These are phyloP conservation scores for Ophiostoma populinum DNA, from an alignment of 2,329 filamentous ascomycete species.

Conservation along the genomic window DNA sequence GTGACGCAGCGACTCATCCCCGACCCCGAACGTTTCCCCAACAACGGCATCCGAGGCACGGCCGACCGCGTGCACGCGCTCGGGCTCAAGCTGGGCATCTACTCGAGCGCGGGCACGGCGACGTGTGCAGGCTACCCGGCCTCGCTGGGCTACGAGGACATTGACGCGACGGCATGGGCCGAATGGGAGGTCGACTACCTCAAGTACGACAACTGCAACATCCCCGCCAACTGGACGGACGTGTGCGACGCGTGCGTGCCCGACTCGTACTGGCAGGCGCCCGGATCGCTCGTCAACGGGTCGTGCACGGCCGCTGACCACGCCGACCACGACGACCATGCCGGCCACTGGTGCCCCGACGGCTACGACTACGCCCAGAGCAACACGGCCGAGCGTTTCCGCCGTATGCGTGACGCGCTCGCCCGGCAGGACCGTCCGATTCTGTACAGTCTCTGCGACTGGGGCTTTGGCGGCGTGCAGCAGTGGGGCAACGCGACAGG, in stretches of 20 bases:
- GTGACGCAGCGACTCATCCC: slow-evolving; percentile 26
- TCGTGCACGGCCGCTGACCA: neutral
- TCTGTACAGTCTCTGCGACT: slow-evolving; percentile 28
- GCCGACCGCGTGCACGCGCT: slow-evolving; percentile 35
- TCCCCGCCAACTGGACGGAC: slow-evolving; percentile 7
- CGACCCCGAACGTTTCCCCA: slow-evolving; percentile 34
- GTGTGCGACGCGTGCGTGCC: slow-evolving; percentile 2
- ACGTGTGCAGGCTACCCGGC: slow-evolving; percentile 41
- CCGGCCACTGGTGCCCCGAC: slow-evolving; percentile 14
- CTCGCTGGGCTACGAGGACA: slow-evolving; percentile 35
- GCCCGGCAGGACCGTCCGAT: slow-evolving; percentile 21
- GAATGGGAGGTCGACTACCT: slow-evolving; percentile 42
- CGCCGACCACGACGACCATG: neutral
- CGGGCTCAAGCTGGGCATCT: slow-evolving; percentile 46
- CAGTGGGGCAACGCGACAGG: slow-evolving; percentile 26
- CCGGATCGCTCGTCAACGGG: neutral
- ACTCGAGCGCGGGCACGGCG: slow-evolving; percentile 30
- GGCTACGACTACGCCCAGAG: slow-evolving; percentile 29
- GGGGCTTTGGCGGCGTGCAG: slow-evolving; percentile 26
- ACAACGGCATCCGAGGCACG: slow-evolving; percentile 33
- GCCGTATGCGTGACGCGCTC: slow-evolving; percentile 26
- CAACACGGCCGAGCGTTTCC: slow-evolving; percentile 25
- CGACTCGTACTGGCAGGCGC: slow-evolving; percentile 5
- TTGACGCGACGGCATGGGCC: slow-evolving; percentile 40
- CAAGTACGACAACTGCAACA: slow-evolving; percentile 39